Percentiles rank a stretch among this genome's conserved stretches.
Evolutionary conservation across 2,329 filamentous ascomycete genomes (phyloP).

Genomic region (Fusarium cicatricum): DNA sequence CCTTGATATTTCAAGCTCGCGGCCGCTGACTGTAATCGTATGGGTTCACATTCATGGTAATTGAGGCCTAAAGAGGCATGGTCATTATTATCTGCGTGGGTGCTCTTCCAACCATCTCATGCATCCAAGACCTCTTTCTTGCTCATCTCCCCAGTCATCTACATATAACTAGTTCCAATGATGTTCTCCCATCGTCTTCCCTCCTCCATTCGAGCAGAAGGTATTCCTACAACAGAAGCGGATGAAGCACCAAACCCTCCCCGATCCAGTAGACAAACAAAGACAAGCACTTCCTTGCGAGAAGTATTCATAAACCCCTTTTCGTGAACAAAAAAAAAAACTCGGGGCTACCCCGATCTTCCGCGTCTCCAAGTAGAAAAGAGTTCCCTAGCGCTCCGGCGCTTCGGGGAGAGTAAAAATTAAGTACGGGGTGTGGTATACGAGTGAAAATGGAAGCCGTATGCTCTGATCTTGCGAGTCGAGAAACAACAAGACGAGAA

Average conservation of each 20-base stretch:
- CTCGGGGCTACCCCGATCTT: constrained; percentile 14
- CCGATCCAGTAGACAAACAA: constrained; percentile 17
- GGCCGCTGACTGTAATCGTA: too few species aligned
- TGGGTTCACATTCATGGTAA: background rate
- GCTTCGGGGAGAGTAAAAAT: constrained; percentile 34
- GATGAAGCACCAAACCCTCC: constrained; percentile 10
- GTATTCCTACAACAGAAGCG: constrained; percentile 35
- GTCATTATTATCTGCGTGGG: constrained; percentile 22
- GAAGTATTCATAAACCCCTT: constrained; percentile 28
- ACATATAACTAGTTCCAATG: constrained; percentile 20
- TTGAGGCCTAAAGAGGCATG: constrained; percentile 6
- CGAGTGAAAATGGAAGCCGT: constrained; percentile 17
- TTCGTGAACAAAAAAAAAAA: constrained; percentile 26
- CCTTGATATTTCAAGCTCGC: background rate
- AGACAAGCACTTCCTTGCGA: constrained; percentile 5
- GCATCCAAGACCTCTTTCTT: constrained; percentile 16
- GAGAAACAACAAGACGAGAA: constrained; percentile 5
- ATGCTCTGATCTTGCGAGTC: constrained; percentile 22
- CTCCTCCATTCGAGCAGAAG: constrained; percentile 13
- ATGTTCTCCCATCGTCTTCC: constrained; percentile 7
- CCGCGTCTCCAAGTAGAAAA: constrained; percentile 14
- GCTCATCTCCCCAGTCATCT: constrained; percentile 12
- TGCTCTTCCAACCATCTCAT: constrained; percentile 15
- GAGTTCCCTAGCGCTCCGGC: constrained; percentile 23
- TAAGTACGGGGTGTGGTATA: constrained; percentile 35